A percentile compares a stretch with the other conserved stretches of the same genome.
phyloP scores from a whole-genome alignment of 805 yeast genomes.

The Candida orba region DNA sequence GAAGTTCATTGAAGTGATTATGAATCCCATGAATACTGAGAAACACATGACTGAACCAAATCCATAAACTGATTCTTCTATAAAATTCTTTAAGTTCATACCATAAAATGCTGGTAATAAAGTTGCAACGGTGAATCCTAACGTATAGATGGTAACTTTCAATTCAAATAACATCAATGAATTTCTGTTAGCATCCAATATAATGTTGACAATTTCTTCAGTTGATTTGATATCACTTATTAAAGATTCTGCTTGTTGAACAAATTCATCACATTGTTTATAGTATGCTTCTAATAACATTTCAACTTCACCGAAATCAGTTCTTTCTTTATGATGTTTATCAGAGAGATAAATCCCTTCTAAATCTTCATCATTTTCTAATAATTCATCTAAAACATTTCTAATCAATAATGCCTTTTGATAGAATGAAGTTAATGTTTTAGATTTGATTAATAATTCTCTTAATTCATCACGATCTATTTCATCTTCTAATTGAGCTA shows the following conservation, averaged over 20 bases:
- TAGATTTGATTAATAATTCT: slow-evolving; percentile 67
- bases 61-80: slow-evolving; percentile 61
- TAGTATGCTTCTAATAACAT: slow-evolving; percentile 84
- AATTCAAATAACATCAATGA: slow-evolving; percentile 82
- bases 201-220: slow-evolving; percentile 88
- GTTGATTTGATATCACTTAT: slow-evolving; percentile 82
- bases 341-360: slow-evolving; percentile 70
- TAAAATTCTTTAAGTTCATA: slow-evolving; percentile 73
- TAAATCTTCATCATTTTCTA: slow-evolving; percentile 83
- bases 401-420: slow-evolving; percentile 72
- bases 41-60: slow-evolving; percentile 49
- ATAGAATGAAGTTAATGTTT: slow-evolving; percentile 61
- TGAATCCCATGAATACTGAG: slow-evolving; percentile 46
- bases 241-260: slow-evolving; percentile 81
- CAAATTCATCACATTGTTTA: slow-evolving; percentile 88
- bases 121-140: slow-evolving; percentile 82
- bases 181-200: slow-evolving; percentile 85
- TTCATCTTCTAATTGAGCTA: slow-evolving; percentile 68
- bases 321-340: slow-evolving; percentile 20
- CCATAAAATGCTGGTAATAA: slow-evolving; percentile 84
- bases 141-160: slow-evolving; percentile 73
- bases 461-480: slow-evolving; percentile 70
- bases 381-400: slow-evolving; percentile 72
- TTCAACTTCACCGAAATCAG: slow-evolving; percentile 67
- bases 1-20: slow-evolving; percentile 51